Conservation (phyloP, 2,329 filamentous ascomycete species). For the Fusarium ambrosium region DNA sequence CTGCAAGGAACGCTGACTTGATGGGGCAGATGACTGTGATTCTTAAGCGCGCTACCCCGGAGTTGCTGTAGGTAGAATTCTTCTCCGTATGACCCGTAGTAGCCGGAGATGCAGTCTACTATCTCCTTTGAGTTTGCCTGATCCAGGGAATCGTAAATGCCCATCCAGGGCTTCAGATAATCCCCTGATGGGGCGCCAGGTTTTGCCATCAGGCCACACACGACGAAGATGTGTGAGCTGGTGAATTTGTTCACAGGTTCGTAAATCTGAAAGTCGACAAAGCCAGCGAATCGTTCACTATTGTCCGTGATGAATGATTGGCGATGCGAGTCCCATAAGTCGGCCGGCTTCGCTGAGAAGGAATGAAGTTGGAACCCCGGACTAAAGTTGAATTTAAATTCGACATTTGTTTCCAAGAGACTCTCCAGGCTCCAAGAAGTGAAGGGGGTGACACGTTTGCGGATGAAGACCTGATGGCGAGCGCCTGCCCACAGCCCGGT, state of each 20-base stretch:
- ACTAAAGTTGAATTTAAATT: background rate
- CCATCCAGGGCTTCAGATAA: background rate
- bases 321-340: background rate
- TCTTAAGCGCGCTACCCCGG: background rate
- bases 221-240: background rate
- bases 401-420: background rate
- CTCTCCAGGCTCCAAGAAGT: background rate
- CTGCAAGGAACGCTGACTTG: background rate
- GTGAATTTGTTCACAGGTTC: background rate
- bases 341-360: background rate
- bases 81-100: background rate
- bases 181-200: background rate
- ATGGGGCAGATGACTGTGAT: background rate
- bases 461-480: background rate
- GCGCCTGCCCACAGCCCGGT: background rate
- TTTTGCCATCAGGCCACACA: background rate
- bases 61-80: background rate
- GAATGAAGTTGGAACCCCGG: background rate
- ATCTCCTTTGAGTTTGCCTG: background rate
- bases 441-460: background rate
- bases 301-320: background rate
- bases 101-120: background rate
- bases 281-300: background rate
- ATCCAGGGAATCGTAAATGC: background rate
- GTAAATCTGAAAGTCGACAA: background rate